Conservation (phyloP, 2,329 filamentous ascomycete species). For the Curvularia verruculosa region DNA sequence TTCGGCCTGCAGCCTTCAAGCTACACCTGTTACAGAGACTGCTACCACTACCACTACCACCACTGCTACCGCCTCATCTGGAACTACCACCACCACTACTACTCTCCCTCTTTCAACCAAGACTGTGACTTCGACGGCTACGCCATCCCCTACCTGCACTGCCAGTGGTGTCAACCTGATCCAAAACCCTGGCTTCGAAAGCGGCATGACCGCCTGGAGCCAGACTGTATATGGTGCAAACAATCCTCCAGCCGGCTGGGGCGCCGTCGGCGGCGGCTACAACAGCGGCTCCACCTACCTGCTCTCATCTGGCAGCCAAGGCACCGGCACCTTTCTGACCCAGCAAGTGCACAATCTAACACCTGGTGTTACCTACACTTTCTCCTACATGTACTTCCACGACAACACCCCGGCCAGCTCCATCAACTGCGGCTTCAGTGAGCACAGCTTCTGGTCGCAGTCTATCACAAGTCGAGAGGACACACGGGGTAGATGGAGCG, state of each 20-base stretch:
- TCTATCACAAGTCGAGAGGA: too few species aligned
- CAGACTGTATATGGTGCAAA: too few species aligned
- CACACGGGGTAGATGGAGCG: too few species aligned
- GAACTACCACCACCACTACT: neutral
- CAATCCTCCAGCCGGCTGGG: too few species aligned
- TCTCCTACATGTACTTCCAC: neutral
- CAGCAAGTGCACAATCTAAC: neutral
- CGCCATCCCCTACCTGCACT: neutral
- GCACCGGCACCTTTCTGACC: neutral
- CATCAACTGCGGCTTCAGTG: too few species aligned
- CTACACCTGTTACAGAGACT: neutral
- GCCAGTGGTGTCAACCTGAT: neutral
- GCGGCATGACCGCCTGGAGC: too few species aligned
- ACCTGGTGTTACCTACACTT: neutral
- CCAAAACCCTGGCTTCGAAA: neutral
- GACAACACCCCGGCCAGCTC: neutral
- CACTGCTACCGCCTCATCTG: slow-evolving; percentile 12
- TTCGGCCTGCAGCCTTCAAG: neutral
- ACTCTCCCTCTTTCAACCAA: neutral
- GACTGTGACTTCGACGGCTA: neutral
- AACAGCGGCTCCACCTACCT: neutral
- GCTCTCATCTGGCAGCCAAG: neutral
- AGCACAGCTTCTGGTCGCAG: too few species aligned
- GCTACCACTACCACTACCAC: neutral
- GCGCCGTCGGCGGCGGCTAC: neutral